Conservation (phyloP, 2,329 filamentous ascomycete genomes). For the Beauveria asiatica region DNA sequence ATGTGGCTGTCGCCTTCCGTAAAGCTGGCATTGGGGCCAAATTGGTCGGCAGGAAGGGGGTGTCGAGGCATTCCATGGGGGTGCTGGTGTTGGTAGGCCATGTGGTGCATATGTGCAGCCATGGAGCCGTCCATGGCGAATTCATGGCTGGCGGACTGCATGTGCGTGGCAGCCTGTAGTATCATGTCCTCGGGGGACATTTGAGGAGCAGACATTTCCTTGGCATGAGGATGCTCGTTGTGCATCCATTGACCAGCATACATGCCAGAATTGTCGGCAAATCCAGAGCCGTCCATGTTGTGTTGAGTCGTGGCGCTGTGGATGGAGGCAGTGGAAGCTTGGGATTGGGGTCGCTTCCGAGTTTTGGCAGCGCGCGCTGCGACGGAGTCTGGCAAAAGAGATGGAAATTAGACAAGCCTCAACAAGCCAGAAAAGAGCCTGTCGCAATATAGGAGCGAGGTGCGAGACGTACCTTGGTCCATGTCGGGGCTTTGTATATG, state of each 20-base stretch:
- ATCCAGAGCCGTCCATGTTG: constrained; percentile 39
- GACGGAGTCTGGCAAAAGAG: constrained; percentile 21
- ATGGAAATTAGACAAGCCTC: not conserved
- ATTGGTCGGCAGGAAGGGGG: constrained; percentile 46
- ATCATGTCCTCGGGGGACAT: constrained; percentile 53
- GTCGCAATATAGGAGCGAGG: constrained; percentile 11
- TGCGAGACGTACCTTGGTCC: constrained; percentile 27
- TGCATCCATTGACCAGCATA: constrained; percentile 43
- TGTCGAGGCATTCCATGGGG: constrained; percentile 33
- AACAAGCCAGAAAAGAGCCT: constrained; percentile 11
- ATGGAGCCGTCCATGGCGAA: constrained; percentile 40
- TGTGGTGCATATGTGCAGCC: constrained; percentile 35
- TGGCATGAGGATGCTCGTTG: constrained; percentile 34
- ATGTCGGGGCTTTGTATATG: constrained; percentile 18
- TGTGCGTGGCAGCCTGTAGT: constrained; percentile 47
- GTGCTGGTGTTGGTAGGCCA: constrained; percentile 34
- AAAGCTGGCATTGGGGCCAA: constrained; percentile 43
- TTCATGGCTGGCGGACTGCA: constrained; percentile 44
- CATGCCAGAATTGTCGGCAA: constrained; percentile 34
- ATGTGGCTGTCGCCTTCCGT: constrained; percentile 51
- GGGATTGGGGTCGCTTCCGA: constrained; percentile 43
- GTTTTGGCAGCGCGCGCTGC: constrained; percentile 29
- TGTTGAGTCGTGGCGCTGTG: constrained; percentile 44
- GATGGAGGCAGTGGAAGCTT: constrained; percentile 48
- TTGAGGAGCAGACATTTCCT: constrained; percentile 35